Evolutionary conservation across 768 basidiomycete genomes (phyloP).

Genomic region (Auricularia sp.): DNA sequence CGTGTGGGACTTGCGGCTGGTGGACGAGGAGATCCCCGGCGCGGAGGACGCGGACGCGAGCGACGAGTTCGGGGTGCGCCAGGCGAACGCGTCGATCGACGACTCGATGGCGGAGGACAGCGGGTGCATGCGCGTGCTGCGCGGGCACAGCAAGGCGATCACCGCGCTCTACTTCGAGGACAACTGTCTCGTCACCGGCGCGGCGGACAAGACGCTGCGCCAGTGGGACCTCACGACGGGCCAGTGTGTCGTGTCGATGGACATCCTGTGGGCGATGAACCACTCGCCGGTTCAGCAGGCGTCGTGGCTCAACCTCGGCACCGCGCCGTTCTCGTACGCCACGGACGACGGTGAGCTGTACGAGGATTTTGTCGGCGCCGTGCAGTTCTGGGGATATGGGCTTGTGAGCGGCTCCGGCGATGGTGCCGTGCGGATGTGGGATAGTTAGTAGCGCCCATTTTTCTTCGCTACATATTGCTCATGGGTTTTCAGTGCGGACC

Average conservation of each 20-base stretch:
- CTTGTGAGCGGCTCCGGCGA: constrained; percentile 95
- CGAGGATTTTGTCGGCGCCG: constrained; percentile 92
- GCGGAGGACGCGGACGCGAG: constrained; percentile 30
- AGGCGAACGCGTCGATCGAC: constrained; percentile 44
- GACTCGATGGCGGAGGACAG: constrained; percentile 24
- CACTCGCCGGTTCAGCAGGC: constrained; percentile 46
- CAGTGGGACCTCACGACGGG: constrained; percentile 98
- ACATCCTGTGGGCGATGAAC: constrained; percentile 98
- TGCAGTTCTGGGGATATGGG: constrained; percentile 98
- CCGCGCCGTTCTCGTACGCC: constrained; percentile 48
- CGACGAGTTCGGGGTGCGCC: constrained; percentile 46
- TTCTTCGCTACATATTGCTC: neutral
- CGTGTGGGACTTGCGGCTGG: constrained; percentile 82
- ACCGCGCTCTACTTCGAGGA: constrained; percentile 94
- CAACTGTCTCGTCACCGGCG: constrained; percentile 89
- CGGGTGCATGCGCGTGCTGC: constrained; percentile 62
- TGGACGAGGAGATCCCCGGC: constrained; percentile 49
- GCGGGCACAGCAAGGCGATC: constrained; percentile 89
- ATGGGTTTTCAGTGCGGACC: constrained; percentile 69
- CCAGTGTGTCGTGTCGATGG: constrained; percentile 99
- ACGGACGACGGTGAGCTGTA: constrained; percentile 94
- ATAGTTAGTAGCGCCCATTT: constrained; percentile 54
- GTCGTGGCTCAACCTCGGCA: constrained; percentile 62
- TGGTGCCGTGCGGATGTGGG: constrained; percentile 98
- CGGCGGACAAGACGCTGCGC: constrained; percentile 94